Evolutionary conservation across 345 rosid species (phyloP).

Genomic region (Citrus glauca): DNA sequence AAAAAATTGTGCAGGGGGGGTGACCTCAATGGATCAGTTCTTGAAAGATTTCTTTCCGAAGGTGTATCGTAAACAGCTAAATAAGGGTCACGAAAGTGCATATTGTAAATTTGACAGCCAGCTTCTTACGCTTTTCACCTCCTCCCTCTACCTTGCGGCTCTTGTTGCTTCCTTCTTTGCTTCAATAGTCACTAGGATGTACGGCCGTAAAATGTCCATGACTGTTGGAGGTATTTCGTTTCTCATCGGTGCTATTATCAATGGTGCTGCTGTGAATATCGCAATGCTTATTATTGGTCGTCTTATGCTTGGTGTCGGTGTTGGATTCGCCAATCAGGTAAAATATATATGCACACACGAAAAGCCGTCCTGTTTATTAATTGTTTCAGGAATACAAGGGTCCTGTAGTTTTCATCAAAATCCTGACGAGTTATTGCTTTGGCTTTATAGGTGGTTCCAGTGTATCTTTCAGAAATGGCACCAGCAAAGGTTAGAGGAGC

Average conservation of each 20-base stretch:
- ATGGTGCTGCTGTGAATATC: constrained; percentile 51
- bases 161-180: constrained; percentile 64
- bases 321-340: constrained; percentile 91
- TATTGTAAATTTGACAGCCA: constrained; percentile 78
- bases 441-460: constrained; percentile 53
- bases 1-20: constrained; percentile 51
- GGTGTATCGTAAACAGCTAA: constrained; percentile 33
- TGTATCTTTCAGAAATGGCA: constrained; percentile 82
- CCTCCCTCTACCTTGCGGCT: constrained; percentile 77
- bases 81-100: constrained; percentile 29
- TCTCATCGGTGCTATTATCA: constrained; percentile 56
- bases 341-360: neutral
- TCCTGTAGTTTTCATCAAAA: neutral
- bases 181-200: constrained; percentile 44
- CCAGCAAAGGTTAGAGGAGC: constrained; percentile 74
- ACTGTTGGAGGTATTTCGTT: constrained; percentile 54
- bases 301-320: constrained; percentile 68
- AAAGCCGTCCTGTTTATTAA: too few relatives aligned
- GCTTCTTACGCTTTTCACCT: constrained; percentile 64
- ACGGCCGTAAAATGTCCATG: constrained; percentile 74
- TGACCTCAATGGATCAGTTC: constrained; percentile 72
- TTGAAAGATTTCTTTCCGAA: constrained; percentile 58
- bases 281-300: constrained; percentile 63
- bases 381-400: neutral
- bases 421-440: neutral